Conservation (phyloP, 306 rosid genomes). For the Gillenia trifoliata region DNA sequence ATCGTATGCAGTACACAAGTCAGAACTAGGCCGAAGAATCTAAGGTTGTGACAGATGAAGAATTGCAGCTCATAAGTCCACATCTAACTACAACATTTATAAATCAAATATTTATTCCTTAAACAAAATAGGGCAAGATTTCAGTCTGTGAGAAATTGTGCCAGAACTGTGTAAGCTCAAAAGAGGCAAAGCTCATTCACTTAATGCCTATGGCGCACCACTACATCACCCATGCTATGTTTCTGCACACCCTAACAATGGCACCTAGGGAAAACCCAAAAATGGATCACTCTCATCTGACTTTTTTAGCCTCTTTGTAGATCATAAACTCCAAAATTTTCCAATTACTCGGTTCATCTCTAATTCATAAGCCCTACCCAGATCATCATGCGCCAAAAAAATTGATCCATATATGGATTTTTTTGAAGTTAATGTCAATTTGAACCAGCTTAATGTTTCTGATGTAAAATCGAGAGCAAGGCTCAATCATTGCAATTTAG, state of each 20-base stretch:
- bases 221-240: conserved; percentile 1
- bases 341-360: background rate
- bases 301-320: background rate
- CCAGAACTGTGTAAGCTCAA: background rate
- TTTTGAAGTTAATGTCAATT: no score
- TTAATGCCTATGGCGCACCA: conserved; percentile 10
- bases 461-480: background rate
- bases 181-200: conserved; percentile 5
- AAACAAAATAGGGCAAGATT: background rate
- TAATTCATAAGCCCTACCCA: background rate
- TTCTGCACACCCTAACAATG: background rate
- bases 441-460: background rate
- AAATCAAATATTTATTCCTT: background rate
- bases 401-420: background rate
- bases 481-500: background rate
- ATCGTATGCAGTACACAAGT: background rate
- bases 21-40: background rate
- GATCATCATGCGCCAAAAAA: background rate
- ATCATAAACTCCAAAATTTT: background rate
- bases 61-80: background rate
- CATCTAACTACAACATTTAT: background rate
- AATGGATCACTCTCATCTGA: background rate
- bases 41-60: background rate
- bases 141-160: background rate
- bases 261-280: background rate